Conservation (phyloP, 495 filamentous ascomycete genomes). For the Neurospora africana region DNA sequence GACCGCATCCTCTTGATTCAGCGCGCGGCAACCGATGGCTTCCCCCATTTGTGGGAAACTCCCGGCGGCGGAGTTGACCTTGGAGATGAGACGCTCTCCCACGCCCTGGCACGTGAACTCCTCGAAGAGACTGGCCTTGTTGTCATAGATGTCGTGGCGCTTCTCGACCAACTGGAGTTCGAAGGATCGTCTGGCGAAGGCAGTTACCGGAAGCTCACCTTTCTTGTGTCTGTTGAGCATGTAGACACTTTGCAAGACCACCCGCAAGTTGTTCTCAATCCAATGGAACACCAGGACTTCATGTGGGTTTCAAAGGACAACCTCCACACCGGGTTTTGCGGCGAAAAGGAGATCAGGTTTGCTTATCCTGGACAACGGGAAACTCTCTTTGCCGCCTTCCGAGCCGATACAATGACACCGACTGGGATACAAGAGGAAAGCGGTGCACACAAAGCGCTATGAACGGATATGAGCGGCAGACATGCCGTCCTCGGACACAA, state of each 20-base stretch:
- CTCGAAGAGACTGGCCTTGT: constrained; percentile 39
- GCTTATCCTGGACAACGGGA: constrained; percentile 19
- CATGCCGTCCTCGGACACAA: neutral
- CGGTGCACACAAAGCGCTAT: neutral
- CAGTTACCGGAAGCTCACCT: constrained; percentile 24
- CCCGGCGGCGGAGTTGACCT: constrained; percentile 39
- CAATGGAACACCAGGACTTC: constrained; percentile 27
- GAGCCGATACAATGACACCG: neutral
- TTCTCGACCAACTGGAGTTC: constrained; percentile 19
- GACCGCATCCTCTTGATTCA: constrained; percentile 34
- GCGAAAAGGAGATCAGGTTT: constrained; percentile 19
- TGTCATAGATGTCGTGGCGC: constrained; percentile 16
- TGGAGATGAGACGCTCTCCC: constrained; percentile 32
- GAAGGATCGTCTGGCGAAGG: constrained; percentile 5
- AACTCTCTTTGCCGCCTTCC: constrained; percentile 16
- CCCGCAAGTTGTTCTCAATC: constrained; percentile 19
- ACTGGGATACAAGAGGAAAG: neutral
- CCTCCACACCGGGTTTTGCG: constrained; percentile 12
- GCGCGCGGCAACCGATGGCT: constrained; percentile 34
- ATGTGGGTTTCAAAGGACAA: constrained; percentile 30
- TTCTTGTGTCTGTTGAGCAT: constrained; percentile 18
- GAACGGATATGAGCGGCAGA: neutral
- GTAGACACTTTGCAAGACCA: constrained; percentile 1
- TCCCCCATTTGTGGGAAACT: constrained; percentile 37
- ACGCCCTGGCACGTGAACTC: constrained; percentile 37